Percentiles rank a stretch among this genome's conserved stretches.
Conservation (phyloP, 176 grass and related monocot species). For the Elaeis guineensis region DNA sequence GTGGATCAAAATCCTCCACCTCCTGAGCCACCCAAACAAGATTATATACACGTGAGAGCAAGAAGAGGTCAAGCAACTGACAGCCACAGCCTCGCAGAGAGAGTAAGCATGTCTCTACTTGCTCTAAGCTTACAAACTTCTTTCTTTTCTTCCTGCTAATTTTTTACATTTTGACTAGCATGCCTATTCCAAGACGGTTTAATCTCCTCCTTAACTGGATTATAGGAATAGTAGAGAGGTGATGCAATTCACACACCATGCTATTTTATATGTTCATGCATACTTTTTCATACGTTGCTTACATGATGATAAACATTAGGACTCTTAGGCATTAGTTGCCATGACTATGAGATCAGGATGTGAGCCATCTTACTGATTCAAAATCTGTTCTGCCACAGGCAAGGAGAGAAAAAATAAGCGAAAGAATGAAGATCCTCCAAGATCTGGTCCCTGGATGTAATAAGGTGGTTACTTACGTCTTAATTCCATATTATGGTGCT, state of each 20-base stretch:
- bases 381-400: constrained; percentile 40
- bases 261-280: too few species aligned
- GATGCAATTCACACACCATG: too few species aligned
- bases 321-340: background rate
- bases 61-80: constrained; percentile 97
- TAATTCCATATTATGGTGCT: background rate
- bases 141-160: background rate
- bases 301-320: too few species aligned
- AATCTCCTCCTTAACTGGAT: too few species aligned
- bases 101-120: constrained; percentile 45
- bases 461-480: constrained; percentile 55
- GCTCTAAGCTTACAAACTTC: background rate
- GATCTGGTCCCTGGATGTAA: constrained; percentile 95
- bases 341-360: background rate
- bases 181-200: too few species aligned
- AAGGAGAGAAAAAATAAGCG: constrained; percentile 92
- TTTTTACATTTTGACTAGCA: too few species aligned
- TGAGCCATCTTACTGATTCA: constrained; percentile 13
- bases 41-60: constrained; percentile 95
- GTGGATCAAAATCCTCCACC: constrained; percentile 42
- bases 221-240: too few species aligned
- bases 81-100: constrained; percentile 93
- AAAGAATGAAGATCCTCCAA: constrained; percentile 96
- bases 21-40: constrained; percentile 65
- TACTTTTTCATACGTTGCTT: too few species aligned